These are phyloP conservation scores for Panaeolus cyanescens DNA, from an alignment of 768 basidiomycete species.

Conservation along the genomic window DNA sequence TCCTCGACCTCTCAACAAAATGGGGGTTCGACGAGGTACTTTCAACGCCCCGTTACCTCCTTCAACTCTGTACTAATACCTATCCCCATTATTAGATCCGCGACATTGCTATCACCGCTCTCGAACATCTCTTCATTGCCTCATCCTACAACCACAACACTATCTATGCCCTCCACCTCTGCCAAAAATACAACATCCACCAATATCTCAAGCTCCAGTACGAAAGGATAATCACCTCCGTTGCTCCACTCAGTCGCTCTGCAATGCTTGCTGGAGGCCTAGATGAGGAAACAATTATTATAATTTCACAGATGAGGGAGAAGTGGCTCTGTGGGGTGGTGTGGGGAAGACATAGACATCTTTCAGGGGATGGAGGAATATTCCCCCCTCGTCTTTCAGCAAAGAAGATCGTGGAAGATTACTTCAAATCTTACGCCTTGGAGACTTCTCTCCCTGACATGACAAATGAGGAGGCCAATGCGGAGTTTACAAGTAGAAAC, in stretches of 20 bases:
- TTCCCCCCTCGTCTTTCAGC: background rate
- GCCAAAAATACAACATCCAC: background rate
- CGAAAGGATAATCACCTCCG: background rate
- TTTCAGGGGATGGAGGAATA: background rate
- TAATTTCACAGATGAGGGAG: conserved; percentile 9
- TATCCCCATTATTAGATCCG: background rate
- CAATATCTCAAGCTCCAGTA: background rate
- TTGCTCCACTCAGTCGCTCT: background rate
- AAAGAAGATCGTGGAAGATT: background rate
- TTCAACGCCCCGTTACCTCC: background rate
- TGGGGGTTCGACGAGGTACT: background rate
- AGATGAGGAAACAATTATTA: background rate
- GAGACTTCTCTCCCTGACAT: too few relatives aligned
- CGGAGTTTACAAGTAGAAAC: too few relatives aligned
- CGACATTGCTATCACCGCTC: background rate
- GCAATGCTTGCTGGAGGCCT: background rate
- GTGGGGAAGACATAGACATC: background rate
- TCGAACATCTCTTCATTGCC: background rate
- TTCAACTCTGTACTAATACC: too few relatives aligned
- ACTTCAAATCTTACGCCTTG: too few relatives aligned
- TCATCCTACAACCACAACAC: background rate
- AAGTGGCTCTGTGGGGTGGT: background rate
- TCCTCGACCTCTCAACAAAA: background rate
- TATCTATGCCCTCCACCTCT: background rate
- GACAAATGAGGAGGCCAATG: too few relatives aligned